phyloP scores from a whole-genome alignment of 495 filamentous ascomycete species.

The Massariosphaeria phaeospora region DNA sequence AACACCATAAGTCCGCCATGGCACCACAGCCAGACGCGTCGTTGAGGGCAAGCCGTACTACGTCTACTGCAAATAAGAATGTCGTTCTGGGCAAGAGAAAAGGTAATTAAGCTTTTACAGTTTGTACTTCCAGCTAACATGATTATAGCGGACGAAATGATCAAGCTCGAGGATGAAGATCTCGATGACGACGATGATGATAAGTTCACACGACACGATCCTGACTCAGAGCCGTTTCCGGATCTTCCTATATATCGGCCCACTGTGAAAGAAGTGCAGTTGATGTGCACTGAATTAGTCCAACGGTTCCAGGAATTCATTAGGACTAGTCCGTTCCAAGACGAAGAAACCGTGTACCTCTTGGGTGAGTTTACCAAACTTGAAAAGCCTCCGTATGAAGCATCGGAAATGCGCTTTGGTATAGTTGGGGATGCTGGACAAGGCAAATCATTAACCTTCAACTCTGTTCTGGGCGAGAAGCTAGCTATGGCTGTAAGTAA shows the following conservation, averaged over 20 bases:
- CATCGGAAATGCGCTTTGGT: neutral
- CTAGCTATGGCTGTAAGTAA: neutral
- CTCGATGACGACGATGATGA: neutral
- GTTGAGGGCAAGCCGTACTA: no score
- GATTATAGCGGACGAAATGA: neutral
- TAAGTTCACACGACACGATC: neutral
- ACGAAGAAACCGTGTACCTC: neutral
- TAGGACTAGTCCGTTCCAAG: neutral
- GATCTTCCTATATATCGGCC: conserved; percentile 3
- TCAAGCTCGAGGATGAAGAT: neutral
- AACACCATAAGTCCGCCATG: no score
- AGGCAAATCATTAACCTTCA: conserved; percentile 9
- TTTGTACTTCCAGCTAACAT: neutral
- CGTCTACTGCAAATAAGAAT: no score
- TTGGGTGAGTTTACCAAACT: neutral
- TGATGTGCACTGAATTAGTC: neutral
- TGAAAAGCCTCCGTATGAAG: neutral
- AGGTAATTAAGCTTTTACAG: neutral
- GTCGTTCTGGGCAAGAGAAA: neutral
- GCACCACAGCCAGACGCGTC: no score
- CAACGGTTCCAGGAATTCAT: neutral
- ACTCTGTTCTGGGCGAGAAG: conserved; percentile 4
- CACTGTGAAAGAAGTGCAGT: neutral
- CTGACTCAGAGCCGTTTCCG: neutral
- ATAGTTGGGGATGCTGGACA: conserved; percentile 6